Conservation (phyloP, 2,329 filamentous ascomycete genomes). For the Aspergillus unguis region DNA sequence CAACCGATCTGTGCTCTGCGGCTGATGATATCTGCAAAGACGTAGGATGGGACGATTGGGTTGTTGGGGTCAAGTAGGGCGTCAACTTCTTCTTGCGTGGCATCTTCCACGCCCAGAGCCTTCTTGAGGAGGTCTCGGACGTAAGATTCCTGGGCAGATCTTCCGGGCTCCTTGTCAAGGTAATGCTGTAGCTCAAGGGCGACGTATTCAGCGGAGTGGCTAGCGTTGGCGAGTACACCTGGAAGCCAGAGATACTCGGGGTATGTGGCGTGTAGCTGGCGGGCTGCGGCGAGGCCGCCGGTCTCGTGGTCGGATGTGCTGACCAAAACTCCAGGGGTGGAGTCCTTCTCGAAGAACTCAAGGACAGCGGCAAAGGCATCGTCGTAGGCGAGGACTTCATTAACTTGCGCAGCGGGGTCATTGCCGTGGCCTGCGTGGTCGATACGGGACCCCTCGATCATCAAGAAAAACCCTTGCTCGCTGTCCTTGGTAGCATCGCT, state of each 20-base stretch:
- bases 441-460: slow-evolving; percentile 96
- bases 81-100: slow-evolving; percentile 67
- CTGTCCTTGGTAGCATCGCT: slow-evolving; percentile 76
- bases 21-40: slow-evolving; percentile 82
- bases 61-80: slow-evolving; percentile 58
- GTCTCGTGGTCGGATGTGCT: slow-evolving; percentile 96
- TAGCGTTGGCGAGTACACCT: slow-evolving; percentile 73
- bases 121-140: slow-evolving; percentile 66
- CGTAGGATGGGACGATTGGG: slow-evolving; percentile 54
- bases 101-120: slow-evolving; percentile 74
- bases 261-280: slow-evolving; percentile 64
- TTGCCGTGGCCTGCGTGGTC: slow-evolving; percentile 90
- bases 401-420: slow-evolving; percentile 77
- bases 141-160: slow-evolving; percentile 57
- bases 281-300: slow-evolving; percentile 77
- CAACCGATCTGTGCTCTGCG: slow-evolving; percentile 86
- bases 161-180: slow-evolving; percentile 44
- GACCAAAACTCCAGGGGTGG: slow-evolving; percentile 72
- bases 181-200: slow-evolving; percentile 60
- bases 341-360: slow-evolving; percentile 75
- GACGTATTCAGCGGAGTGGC: slow-evolving; percentile 69
- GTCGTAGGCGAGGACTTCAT: slow-evolving; percentile 95
- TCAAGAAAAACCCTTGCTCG: slow-evolving; percentile 94
- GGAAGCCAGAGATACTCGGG: slow-evolving; percentile 79
- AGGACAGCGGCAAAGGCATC: slow-evolving; percentile 76